Evolutionary conservation across 306 rosid species (phyloP), one percentile per base, ranked within the genome.

Genomic region (Casuarina cunninghamiana): DNA sequence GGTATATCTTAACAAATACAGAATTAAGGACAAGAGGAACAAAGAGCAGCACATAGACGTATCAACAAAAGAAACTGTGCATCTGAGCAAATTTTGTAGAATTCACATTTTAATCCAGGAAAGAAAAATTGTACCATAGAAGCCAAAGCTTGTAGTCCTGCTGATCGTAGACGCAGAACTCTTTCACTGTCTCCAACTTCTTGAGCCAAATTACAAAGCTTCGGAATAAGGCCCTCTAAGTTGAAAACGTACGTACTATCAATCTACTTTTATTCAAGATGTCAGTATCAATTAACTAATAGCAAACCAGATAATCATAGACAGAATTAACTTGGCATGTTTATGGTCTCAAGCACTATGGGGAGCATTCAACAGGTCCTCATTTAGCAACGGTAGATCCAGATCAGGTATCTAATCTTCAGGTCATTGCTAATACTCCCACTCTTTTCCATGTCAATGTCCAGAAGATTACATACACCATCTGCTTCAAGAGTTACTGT

Each of bases 141-240:
- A 75, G 99, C 91, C 61, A 95, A 83, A 83, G 88, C 77, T 73
- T 87, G 96, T 50, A 91, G 88, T 86, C 96, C 99, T 68, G 97
- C 90, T 75, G 97, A 90, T 49, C 93, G 97, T 67, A 92, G 79
- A 50, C 74, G 70, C 67, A 86, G 77, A 78, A 88, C 91, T 82
- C 84, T 87, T 39, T 87, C 95, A 58, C 81, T 84, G 54, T 88
- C 90, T 67, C 95, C 99, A 75, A 37, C 83, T 85, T 91, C 97
- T 90, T 84, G 87, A 84, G 97, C 96, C 89, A 95, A 72, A 84
- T 91, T 88, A 87, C 97, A 93, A 76, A 95, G 89, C 73, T 91
- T 91, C 44, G 92, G 97, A 84, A 92, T 89, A 75, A 95, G 88
- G 75, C 97, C 97, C 89, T 93, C 99, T 70, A 93, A 84, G 89